phyloP scores from a whole-genome alignment of 2,329 filamentous ascomycete species.

The Talaromyces sp. region DNA sequence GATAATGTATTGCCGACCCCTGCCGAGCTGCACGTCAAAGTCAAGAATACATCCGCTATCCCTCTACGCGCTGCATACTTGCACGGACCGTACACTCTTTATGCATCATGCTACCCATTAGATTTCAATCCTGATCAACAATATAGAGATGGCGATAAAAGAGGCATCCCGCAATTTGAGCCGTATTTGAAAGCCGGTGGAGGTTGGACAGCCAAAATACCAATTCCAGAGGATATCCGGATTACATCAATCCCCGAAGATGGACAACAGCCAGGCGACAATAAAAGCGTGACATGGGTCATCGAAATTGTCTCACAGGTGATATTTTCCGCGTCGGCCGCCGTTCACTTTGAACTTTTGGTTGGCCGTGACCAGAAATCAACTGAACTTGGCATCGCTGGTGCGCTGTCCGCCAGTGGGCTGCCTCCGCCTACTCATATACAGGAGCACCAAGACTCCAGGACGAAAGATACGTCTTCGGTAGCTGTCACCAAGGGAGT shows the following conservation, averaged over 20 bases:
- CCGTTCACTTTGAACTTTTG: conserved; percentile 80
- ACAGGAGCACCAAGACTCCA: conserved; percentile 66
- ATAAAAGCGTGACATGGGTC: conserved; percentile 70
- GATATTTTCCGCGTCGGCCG: conserved; percentile 83
- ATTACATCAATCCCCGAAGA: conserved; percentile 35
- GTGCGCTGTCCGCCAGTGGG: conserved; percentile 46
- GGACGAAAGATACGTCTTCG: conserved; percentile 52
- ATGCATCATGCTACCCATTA: conserved; percentile 77
- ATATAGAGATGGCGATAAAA: conserved; percentile 60
- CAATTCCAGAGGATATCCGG: conserved; percentile 72
- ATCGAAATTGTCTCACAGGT: conserved; percentile 90
- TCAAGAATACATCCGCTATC: conserved; percentile 87
- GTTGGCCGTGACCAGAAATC: conserved; percentile 82
- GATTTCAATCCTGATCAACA: conserved; percentile 78
- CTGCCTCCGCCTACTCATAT: conserved; percentile 61
- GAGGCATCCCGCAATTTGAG: conserved; percentile 85
- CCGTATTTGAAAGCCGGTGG: conserved; percentile 94
- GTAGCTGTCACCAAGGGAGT: conserved; percentile 65
- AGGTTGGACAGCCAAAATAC: conserved; percentile 72
- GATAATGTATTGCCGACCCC: conserved; percentile 89
- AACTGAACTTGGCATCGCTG: conserved; percentile 59
- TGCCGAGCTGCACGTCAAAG: conserved; percentile 70
- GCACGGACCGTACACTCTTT: conserved; percentile 89
- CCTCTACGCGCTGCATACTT: conserved; percentile 91
- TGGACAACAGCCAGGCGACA: conserved; percentile 26